Evolutionary conservation across 331 rosid species (phyloP), one percentile per base, ranked within the genome.

Genomic region (Prunus yedoensis): DNA sequence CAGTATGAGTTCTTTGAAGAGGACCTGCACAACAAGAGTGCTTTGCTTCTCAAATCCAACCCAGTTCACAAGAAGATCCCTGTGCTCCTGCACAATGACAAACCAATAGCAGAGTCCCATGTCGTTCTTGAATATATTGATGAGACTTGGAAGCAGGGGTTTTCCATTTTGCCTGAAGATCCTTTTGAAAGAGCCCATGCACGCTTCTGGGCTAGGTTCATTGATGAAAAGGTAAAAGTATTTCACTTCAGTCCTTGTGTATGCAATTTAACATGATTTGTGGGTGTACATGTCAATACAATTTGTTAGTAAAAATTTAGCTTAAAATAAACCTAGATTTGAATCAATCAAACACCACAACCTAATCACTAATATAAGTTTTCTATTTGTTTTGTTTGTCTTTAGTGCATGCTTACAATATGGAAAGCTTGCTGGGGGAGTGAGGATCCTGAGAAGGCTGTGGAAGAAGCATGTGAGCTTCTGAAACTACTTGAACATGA

Each of bases 1-100:
- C 27, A 83, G 3, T 85, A 89, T 78, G 56, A 88, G 45, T 77
- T 72, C 71, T 3, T 50, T 4, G 84, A 85, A n/a, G 90, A 89
- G 75, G 83, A 88, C 28, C 4, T 86, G 12, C 3, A 8, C 0
- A 80, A 83, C 66, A 88, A 86, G 81, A 89, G 95, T 18, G 52
- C 74, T 13, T 20, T 13, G 38, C 90, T 91, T 18, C 66, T 89
- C 13, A 73, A 79, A 50, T 85, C 81, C 74, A 91, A 88, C 32
- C 97, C 97, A 0, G 25, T 86, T 74, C 63, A 88, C 74, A 85
- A 86, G 75, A 88, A 86, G 81, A 74, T 88, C 25, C 93, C 58
- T 10, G 58, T 73, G 77, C 28, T 45, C 0, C 25, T 73, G 8
- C 77, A 73, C 77, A 43, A 16, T 16, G 58, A 38, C 14, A 73